Evolutionary conservation across 768 basidiomycete species (phyloP).

Genomic region (Suillus alpinus): DNA sequence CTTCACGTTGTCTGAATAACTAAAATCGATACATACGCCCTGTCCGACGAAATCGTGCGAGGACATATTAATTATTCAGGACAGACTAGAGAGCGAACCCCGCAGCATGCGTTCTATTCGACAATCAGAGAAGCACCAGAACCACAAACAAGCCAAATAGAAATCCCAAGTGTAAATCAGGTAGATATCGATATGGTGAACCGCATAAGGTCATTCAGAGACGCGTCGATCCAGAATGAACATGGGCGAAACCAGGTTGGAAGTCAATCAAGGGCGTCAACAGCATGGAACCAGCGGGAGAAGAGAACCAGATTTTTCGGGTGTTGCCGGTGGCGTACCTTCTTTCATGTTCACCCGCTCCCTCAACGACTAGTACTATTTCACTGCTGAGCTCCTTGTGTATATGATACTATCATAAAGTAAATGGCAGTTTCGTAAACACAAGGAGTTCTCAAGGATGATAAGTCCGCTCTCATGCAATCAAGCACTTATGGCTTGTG

Average conservation of each 20-base stretch:
- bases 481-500: too few relatives aligned
- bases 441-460: too few relatives aligned
- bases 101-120: background rate
- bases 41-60: background rate
- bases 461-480: too few relatives aligned
- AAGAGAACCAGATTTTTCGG: too few relatives aligned
- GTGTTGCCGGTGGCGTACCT: background rate
- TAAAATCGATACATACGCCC: background rate
- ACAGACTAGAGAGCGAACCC: background rate
- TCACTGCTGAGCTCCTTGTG: too few relatives aligned
- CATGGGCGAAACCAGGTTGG: background rate
- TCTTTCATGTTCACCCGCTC: background rate
- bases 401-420: too few relatives aligned
- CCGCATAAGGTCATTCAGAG: background rate
- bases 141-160: background rate
- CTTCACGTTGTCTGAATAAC: background rate
- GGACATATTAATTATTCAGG: background rate
- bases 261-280: background rate
- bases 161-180: background rate
- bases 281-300: background rate
- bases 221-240: background rate
- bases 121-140: background rate
- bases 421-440: too few relatives aligned
- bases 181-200: background rate
- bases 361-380: too few relatives aligned